Base-by-base conservation (phyloP, 352 stramenopile genomes). In the Thalassiosira hispida region DNA sequence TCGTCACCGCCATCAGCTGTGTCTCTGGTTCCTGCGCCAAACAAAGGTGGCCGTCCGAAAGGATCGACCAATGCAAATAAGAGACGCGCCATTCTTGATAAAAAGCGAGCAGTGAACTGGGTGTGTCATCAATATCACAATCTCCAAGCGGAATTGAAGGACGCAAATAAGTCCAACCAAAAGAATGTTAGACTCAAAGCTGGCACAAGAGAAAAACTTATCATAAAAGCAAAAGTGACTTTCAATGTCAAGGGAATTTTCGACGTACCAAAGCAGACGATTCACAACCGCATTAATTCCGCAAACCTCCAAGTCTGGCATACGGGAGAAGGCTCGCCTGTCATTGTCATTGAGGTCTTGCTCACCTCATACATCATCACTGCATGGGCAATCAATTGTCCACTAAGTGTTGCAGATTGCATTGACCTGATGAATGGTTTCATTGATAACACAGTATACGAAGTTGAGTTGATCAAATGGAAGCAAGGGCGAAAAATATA, bases 41-140 rank as follows among this genome's bases (percentile, higher is more conserved):
- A 56, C 23, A 68, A 44, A 20, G 60, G 60, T 40, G 60, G 60
- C 20, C 22, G 60, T 29, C 60, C 60, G 22, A 40, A 42, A 16
- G 40, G 40, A 8, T 68, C 60, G 12, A 56, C 60, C 6, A 63
- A 29, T 31, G 55, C 12, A 46, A 63, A 63, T 47, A 63, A 63
- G 20, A 20, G 35, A 47, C 9, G 16, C 2, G 40, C 40, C 9
- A 49, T 49, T 16, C 16, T 16, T 2, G 16, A 49, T 18, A 59
- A 35, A 1, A 40, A 31, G 22, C 14, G 22, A 6, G 38, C 18
- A 16, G 23, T 55, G 14, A 56, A 55, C 12, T 56, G 20, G 60
- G 60, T 68, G 11, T 31, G 51, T n/a, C 2, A 7, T 25, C 0
- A 56, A 68, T 68, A 68, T 29, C 9, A 46, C 7, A 23, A 20